phyloP scores from a whole-genome alignment of 2,329 filamentous ascomycete genomes.

The Scortechinia acanthostroma region DNA sequence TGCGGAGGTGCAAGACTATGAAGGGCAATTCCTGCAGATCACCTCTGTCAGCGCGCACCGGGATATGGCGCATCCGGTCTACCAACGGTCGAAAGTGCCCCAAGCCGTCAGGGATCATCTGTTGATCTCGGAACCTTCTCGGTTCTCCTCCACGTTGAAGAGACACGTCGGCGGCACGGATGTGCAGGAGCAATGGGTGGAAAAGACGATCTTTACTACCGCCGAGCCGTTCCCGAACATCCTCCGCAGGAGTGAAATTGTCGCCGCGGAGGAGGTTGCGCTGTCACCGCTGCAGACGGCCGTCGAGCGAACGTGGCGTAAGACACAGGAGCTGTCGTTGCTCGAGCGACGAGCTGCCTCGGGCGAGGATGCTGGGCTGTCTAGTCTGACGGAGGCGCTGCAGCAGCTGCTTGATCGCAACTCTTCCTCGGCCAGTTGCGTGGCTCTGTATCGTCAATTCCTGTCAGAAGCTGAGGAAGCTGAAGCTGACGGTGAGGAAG shows the following conservation, averaged over 20 bases:
- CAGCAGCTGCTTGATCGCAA: slow-evolving; percentile 72
- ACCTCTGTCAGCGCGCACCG: slow-evolving; percentile 76
- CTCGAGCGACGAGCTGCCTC: slow-evolving; percentile 70
- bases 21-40: slow-evolving; percentile 84
- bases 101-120: slow-evolving; percentile 81
- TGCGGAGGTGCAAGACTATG: slow-evolving; percentile 68
- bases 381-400: slow-evolving; percentile 66
- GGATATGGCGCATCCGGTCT: slow-evolving; percentile 75
- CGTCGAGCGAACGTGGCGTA: slow-evolving; percentile 80
- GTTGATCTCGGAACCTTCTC: slow-evolving; percentile 68
- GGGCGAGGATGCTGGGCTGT: slow-evolving; percentile 57
- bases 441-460: slow-evolving; percentile 71
- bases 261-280: slow-evolving; percentile 57
- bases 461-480: slow-evolving; percentile 38
- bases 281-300: slow-evolving; percentile 78
- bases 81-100: slow-evolving; percentile 78
- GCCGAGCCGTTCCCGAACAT: slow-evolving; percentile 87
- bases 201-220: slow-evolving; percentile 79
- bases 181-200: slow-evolving; percentile 67
- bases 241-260: slow-evolving; percentile 76
- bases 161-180: slow-evolving; percentile 58
- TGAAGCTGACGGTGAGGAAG: slow-evolving; percentile 36
- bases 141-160: slow-evolving; percentile 71
- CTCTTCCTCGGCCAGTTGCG: slow-evolving; percentile 60
- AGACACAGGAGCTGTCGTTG: slow-evolving; percentile 75